phyloP scores from a whole-genome alignment of 768 basidiomycete genomes.

The Cytidiella melzeri region DNA sequence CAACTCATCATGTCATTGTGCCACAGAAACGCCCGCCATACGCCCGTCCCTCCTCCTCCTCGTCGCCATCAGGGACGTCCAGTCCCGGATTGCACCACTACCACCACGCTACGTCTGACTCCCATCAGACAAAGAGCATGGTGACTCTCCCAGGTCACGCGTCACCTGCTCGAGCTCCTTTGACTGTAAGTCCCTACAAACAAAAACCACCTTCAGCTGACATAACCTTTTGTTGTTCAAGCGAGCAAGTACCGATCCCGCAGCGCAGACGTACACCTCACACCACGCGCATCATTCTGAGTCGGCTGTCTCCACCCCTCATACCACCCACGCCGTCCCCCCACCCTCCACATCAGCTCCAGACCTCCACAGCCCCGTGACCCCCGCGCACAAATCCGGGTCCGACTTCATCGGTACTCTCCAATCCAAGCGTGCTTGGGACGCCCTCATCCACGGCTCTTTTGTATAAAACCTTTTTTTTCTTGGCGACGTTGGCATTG shows the following conservation, averaged over 20 bases:
- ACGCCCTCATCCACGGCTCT: constrained; percentile 61
- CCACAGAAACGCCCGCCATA: constrained; percentile 12
- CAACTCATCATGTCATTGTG: constrained; percentile 7
- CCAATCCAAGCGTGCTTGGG: constrained; percentile 62
- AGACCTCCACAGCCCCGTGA: constrained; percentile 7
- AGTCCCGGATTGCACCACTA: constrained; percentile 15
- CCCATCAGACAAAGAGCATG: not conserved
- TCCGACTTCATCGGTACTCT: constrained; percentile 52
- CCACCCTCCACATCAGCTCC: constrained; percentile 8
- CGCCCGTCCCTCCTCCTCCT: constrained; percentile 17
- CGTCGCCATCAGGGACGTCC: constrained; percentile 20
- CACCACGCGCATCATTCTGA: constrained; percentile 5
- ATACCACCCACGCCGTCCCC: constrained; percentile 1
- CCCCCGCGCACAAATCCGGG: constrained; percentile 30
- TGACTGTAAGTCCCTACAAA: not conserved
- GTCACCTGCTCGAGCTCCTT: not conserved
- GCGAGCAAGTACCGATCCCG: constrained; percentile 4
- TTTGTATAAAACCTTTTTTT: constrained; percentile 41
- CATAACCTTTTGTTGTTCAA: not conserved
- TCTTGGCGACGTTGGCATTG: too few species aligned
- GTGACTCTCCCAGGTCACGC: not conserved
- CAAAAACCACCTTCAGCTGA: not conserved
- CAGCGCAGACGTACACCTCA: constrained; percentile 4
- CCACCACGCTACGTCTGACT: constrained; percentile 5
- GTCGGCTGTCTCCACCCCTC: not conserved